These are phyloP conservation scores for Lepidium sativum DNA, from an alignment of 345 rosid genomes.

Conservation along the genomic window DNA sequence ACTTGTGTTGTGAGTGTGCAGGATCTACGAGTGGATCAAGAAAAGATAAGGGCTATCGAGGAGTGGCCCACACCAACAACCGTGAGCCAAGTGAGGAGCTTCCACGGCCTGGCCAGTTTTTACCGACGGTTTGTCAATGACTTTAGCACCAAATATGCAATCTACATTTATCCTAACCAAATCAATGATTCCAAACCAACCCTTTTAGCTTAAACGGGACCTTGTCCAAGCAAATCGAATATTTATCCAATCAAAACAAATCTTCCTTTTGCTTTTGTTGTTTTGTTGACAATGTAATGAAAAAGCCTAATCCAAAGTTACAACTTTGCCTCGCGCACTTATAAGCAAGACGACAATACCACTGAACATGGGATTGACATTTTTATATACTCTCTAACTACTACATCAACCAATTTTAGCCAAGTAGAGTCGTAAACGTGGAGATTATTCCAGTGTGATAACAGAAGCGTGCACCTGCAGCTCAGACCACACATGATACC, in stretches of 20 bases:
- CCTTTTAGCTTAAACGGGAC: neutral
- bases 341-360: neutral
- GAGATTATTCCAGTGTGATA: neutral
- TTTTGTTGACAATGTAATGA: too few relatives aligned
- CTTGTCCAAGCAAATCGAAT: neutral
- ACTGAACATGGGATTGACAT: neutral
- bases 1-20: too few relatives aligned
- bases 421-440: constrained; percentile 10
- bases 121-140: too few relatives aligned
- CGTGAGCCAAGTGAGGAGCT: too few relatives aligned
- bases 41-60: too few relatives aligned
- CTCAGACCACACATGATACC: constrained; percentile 4
- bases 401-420: neutral
- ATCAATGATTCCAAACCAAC: neutral
- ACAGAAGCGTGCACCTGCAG: constrained; percentile 24
- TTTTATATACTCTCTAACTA: neutral
- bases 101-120: too few relatives aligned
- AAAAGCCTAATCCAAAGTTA: neutral
- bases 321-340: neutral
- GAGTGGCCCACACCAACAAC: too few relatives aligned
- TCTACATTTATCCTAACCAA: too few relatives aligned
- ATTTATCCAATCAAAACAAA: neutral
- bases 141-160: too few relatives aligned
- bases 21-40: too few relatives aligned
- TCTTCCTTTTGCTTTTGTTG: too few relatives aligned